These are phyloP conservation scores for Microbotryum silenes-acaulis DNA, from an alignment of 1,284 basidiomycete species.

Conservation along the genomic window DNA sequence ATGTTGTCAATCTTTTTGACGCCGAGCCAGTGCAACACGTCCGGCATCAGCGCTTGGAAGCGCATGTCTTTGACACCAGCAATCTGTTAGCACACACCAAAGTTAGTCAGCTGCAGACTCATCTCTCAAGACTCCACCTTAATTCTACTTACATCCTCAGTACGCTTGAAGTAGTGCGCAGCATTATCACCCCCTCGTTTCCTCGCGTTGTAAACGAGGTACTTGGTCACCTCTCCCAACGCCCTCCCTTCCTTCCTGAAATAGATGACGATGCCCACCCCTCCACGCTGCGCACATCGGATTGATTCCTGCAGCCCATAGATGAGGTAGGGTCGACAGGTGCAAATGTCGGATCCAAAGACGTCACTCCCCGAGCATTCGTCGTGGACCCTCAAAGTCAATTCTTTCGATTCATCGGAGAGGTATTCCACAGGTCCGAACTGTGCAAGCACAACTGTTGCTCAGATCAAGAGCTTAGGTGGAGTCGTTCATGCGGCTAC, in stretches of 20 bases:
- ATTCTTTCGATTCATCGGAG: constrained; percentile 68
- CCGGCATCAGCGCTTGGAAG: constrained; percentile 93
- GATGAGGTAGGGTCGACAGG: constrained; percentile 70
- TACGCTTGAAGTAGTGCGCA: constrained; percentile 87
- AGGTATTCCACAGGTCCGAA: constrained; percentile 72
- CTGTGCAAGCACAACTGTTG: constrained; percentile 43
- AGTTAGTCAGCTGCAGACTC: too few relatives aligned
- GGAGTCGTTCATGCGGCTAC: constrained; percentile 38
- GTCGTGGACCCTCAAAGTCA: constrained; percentile 88
- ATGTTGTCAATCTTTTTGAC: constrained; percentile 77
- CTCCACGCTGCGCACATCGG: constrained; percentile 73
- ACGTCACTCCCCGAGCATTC: constrained; percentile 59
- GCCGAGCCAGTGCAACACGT: constrained; percentile 89
- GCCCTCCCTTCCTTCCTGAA: constrained; percentile 91
- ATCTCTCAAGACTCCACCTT: too few relatives aligned
- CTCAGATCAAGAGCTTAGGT: constrained; percentile 12
- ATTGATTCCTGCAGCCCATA: constrained; percentile 93
- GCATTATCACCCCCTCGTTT: constrained; percentile 90
- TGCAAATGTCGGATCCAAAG: constrained; percentile 81
- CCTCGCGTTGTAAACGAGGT: constrained; percentile 77
- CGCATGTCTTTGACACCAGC: constrained; percentile 58
- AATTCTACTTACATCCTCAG: constrained; percentile 51
- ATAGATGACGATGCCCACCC: constrained; percentile 87
- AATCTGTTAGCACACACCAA: constrained; percentile 44
- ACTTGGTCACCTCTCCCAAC: constrained; percentile 65